A percentile compares a stretch with the other conserved stretches of the same genome.
Conservation (phyloP, 2,329 filamentous ascomycete genomes). For the Neopestalotiopsis rosae region DNA sequence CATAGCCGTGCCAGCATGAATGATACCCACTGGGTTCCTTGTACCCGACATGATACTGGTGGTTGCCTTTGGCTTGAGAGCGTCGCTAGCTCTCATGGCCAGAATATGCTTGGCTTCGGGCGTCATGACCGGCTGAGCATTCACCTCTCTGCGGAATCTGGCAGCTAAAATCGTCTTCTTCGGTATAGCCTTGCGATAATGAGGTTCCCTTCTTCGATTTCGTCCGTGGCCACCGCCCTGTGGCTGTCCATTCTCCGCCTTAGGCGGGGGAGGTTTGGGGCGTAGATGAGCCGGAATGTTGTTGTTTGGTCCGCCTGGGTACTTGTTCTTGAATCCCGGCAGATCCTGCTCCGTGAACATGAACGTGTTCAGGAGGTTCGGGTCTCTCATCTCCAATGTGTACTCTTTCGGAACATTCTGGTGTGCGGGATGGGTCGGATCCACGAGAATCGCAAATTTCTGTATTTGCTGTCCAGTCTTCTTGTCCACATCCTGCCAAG, state of each 20-base stretch:
- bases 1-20: slow-evolving; percentile 62
- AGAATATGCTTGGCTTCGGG: slow-evolving; percentile 70
- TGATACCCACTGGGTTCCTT: slow-evolving; percentile 49
- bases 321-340: slow-evolving; percentile 72
- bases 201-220: slow-evolving; percentile 58
- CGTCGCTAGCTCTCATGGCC: slow-evolving; percentile 60
- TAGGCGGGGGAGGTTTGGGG: slow-evolving; percentile 47
- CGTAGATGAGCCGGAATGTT: slow-evolving; percentile 63
- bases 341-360: slow-evolving; percentile 94
- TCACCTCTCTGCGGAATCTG: slow-evolving; percentile 76
- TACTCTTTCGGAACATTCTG: slow-evolving; percentile 86
- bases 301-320: slow-evolving; percentile 61
- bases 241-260: slow-evolving; percentile 31
- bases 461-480: slow-evolving; percentile 53
- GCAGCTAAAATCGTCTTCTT: slow-evolving; percentile 82
- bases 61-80: slow-evolving; percentile 64
- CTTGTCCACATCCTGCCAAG: slow-evolving; percentile 59
- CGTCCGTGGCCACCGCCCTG: slow-evolving; percentile 42
- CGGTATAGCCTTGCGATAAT: slow-evolving; percentile 74
- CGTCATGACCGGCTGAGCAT: slow-evolving; percentile 74
- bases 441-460: slow-evolving; percentile 70
- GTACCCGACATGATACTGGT: slow-evolving; percentile 50
- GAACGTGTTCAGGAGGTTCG: slow-evolving; percentile 80
- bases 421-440: slow-evolving; percentile 68
- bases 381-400: slow-evolving; percentile 70